Evolutionary conservation across 371 early-diverging fungal genomes (phyloP), one percentile per base, ranked within the genome.

Genomic region (Actinomucor elegans): DNA sequence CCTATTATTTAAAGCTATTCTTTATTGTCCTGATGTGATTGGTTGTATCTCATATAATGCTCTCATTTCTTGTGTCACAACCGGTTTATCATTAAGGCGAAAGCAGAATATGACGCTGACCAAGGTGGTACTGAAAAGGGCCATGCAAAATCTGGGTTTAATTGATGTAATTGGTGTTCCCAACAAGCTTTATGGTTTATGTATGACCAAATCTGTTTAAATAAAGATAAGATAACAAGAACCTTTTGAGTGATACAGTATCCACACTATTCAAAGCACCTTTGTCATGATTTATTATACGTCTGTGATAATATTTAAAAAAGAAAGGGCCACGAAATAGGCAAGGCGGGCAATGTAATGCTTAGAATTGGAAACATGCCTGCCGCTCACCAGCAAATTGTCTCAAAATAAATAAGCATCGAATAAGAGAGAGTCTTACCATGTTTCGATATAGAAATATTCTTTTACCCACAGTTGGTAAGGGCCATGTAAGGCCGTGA

Each of bases 31-130:
- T 18, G 8, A 52, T 43, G 11, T 35, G 51, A 51, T 51, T 51
- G 51, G 50, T 18, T 8, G 18, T 20, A 27, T 10, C 31, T 20
- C 6, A 20, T 23, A 32, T 18, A 24, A 3, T 5, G 5, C 21
- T 17, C 31, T 11, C 8, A 5, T 4, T 10, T 6, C 26, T 14
- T 44, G 53, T 53, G 28, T 27, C 10, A 53, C 53, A 36, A n/a
- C 35, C 53, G 53, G 53, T 45, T 53, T 28, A 53, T 35, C 29
- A 45, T 53, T 53, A 29, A 53, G 53, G 53, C 53, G 53, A 52
- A 42, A 34, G 17, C 6, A 40, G 33, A 33, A 52, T 23, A 46
- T 43, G 43, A 52, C 52, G 52, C 20, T 52, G 32, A 33, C 52
- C 43, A 52, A 33, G 28, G 33, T 48, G 12, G 44, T 15, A 44